A percentile compares a stretch with the other conserved stretches of the same genome.
phyloP scores from a whole-genome alignment of 495 filamentous ascomycete genomes.

The Penicillium alfredii region DNA sequence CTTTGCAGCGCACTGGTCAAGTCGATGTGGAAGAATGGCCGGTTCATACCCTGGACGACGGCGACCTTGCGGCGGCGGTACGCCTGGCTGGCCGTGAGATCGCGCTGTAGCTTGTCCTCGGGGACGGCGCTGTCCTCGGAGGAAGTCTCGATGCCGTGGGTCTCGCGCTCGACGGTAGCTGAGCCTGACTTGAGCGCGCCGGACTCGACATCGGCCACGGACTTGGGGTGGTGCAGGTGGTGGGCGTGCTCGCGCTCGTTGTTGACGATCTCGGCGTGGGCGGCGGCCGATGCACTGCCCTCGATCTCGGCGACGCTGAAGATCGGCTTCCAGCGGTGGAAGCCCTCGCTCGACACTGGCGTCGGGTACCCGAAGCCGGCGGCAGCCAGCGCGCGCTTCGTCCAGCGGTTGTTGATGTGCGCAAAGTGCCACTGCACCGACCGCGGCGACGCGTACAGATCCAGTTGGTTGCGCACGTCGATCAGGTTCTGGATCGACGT shows the following conservation, averaged over 20 bases:
- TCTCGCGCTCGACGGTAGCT: slow-evolving; percentile 28
- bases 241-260: slow-evolving; percentile 52
- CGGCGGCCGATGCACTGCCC: slow-evolving; percentile 62
- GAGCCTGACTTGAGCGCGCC: slow-evolving; percentile 24
- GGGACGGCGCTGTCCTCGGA: slow-evolving; percentile 25
- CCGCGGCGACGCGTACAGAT: slow-evolving; percentile 77
- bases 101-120: slow-evolving; percentile 40
- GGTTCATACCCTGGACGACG: slow-evolving; percentile 75
- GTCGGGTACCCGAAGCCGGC: slow-evolving; percentile 90
- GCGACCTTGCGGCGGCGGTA: slow-evolving; percentile 49
- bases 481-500: slow-evolving; percentile 93
- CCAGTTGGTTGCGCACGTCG: slow-evolving; percentile 95
- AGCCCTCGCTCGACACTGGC: slow-evolving; percentile 48
- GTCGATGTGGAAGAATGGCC: slow-evolving; percentile 93
- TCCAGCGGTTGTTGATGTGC: slow-evolving; percentile 94
- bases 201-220: slow-evolving; percentile 38
- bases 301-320: slow-evolving; percentile 91
- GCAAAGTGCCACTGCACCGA: slow-evolving; percentile 95
- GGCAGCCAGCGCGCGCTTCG: slow-evolving; percentile 86
- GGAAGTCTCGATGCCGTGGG: slow-evolving; percentile 23
- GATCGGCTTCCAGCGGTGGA: slow-evolving; percentile 86
- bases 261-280: slow-evolving; percentile 48
- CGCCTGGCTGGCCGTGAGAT: slow-evolving; percentile 41
- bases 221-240: slow-evolving; percentile 17
- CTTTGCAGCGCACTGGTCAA: slow-evolving; percentile 87